Base-by-base conservation (phyloP, 768 basidiomycete species). In the Amyloporia xantha region DNA sequence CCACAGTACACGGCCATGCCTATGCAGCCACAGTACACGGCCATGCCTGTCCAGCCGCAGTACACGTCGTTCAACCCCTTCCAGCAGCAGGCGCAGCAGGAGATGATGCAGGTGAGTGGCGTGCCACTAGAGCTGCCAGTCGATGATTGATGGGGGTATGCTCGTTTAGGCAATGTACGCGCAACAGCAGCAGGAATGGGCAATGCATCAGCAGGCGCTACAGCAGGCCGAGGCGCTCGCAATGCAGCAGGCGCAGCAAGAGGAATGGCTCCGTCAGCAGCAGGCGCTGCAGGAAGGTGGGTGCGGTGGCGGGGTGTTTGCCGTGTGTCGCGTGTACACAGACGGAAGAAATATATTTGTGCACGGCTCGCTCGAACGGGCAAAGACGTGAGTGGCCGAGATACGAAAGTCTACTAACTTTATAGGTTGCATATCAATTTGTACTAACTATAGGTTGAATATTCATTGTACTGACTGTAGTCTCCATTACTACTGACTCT, bases 11-110 rank as follows among this genome's bases (percentile, higher is more conserved):
- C 53, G 4, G 33, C 54, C 21, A 12, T 59, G 19, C 53, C 86
- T 0, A 64, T 88, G 19, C 86, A 87, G 60, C 83, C 86, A 3
- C 91, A 90, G 55, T 81, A 75, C 61, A 85, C 84, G 1, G 81
- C 87, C 0, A 10, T 59, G 17, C 52, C 86, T 0, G 63, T 88
- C 19, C 86, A 87, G 60, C 83, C 86, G 3, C 90, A 90, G 55
- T 81, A 75, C 61, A 85, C 84, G 1, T 81, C 87, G 0, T 95
- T 86, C 73, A 95, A 95, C 66, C 88, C 88, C 0, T 90, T 87
- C 52, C 86, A 86, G 58, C 90, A 91, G 60, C 91, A 92, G 59
- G 78, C 83, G 28, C 85, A 92, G 59, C 89, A 93, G 56, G 89
- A 93, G 63, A 83, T 82, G 7, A 76, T 83, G 55, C 41, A 75